Evolutionary conservation across 495 filamentous ascomycete genomes (phyloP).

Genomic region (Aspergillus nidulans): DNA sequence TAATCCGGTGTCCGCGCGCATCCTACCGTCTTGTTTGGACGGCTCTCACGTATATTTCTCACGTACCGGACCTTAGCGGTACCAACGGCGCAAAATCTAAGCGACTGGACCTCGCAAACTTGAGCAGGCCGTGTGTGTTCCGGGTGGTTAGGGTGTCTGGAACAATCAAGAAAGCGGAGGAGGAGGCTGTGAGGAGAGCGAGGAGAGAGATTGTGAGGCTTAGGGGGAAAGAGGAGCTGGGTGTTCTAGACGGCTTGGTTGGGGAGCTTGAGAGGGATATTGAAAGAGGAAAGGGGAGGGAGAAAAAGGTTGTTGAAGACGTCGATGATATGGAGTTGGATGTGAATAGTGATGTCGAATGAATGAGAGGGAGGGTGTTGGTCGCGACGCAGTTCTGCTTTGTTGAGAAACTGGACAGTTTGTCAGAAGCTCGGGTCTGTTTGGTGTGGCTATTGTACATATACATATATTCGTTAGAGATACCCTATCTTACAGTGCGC

Average conservation of each 20-base stretch:
- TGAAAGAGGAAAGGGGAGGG: not conserved
- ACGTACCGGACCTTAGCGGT: constrained; percentile 47
- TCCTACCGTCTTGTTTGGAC: constrained; percentile 87
- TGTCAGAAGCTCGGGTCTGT: not conserved
- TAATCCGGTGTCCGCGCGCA: constrained; percentile 71
- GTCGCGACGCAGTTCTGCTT: not conserved
- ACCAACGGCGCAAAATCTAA: constrained; percentile 9
- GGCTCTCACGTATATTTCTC: constrained; percentile 76
- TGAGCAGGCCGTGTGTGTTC: constrained; percentile 60
- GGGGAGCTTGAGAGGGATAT: constrained; percentile 12
- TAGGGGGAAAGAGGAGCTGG: constrained; percentile 41
- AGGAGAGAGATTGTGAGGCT: constrained; percentile 64
- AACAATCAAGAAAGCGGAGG: constrained; percentile 87
- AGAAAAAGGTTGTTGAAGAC: constrained; percentile 18
- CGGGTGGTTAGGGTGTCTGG: constrained; percentile 89
- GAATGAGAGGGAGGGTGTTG: not conserved
- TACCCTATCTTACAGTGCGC: constrained; percentile 37
- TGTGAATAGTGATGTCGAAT: constrained; percentile 36
- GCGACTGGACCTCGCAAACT: constrained; percentile 33
- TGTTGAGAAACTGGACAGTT: not conserved
- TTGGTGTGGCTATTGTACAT: constrained; percentile 5
- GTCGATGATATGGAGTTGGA: constrained; percentile 53
- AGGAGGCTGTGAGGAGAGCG: constrained; percentile 77
- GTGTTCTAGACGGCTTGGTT: constrained; percentile 37
- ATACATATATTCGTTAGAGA: constrained; percentile 25